Percentiles rank a stretch among this genome's conserved stretches.
These are phyloP conservation scores for Podila verticillata DNA, from an alignment of 192 early-diverging fungal genomes.

Conservation along the genomic window DNA sequence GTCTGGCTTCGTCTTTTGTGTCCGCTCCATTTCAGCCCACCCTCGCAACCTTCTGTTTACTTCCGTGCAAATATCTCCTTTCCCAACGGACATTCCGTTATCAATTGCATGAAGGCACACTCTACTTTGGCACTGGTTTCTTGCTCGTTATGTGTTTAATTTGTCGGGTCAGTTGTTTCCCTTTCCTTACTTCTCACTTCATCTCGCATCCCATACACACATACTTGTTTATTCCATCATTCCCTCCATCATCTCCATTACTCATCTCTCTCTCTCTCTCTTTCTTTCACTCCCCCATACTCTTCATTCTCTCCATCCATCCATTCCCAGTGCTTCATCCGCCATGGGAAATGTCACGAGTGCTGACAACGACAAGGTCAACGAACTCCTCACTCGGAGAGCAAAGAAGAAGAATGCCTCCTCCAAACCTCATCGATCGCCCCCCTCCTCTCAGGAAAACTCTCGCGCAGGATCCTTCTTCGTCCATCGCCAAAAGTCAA, in stretches of 20 bases:
- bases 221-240: neutral
- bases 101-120: too few relatives aligned
- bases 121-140: too few relatives aligned
- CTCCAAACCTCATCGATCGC: neutral
- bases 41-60: too few relatives aligned
- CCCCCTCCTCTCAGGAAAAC: conserved; percentile 1
- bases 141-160: too few relatives aligned
- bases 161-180: neutral
- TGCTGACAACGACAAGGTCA: conserved; percentile 31
- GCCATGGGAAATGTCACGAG: conserved; percentile 43
- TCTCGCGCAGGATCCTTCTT: neutral
- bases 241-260: neutral
- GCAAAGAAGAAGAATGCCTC: conserved; percentile 10
- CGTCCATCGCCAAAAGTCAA: neutral
- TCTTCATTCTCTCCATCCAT: neutral
- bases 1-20: too few relatives aligned
- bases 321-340: neutral
- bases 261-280: neutral
- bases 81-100: too few relatives aligned
- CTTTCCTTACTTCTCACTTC: neutral
- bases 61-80: too few relatives aligned
- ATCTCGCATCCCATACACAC: neutral
- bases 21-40: too few relatives aligned
- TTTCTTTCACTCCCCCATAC: neutral
- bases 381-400: conserved; percentile 12